phyloP scores from a whole-genome alignment of 2,329 filamentous ascomycete genomes.

The Coniochaeta sp. region DNA sequence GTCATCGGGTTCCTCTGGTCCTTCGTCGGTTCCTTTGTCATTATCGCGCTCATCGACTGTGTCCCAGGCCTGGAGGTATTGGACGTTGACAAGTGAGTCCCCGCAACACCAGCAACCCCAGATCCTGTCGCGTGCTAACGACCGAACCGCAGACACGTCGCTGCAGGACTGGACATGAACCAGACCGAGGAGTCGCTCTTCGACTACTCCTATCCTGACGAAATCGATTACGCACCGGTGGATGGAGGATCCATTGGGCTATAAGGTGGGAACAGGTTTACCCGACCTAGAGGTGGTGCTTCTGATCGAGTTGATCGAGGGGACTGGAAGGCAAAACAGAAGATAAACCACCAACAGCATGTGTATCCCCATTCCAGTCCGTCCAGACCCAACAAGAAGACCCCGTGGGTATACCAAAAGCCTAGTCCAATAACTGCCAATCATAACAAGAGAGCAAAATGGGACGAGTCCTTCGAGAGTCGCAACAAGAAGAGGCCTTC shows the following conservation, averaged over 20 bases:
- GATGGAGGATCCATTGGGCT: slow-evolving; percentile 9
- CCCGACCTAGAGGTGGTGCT: neutral
- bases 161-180: slow-evolving; percentile 38
- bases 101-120: neutral
- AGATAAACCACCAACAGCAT: neutral
- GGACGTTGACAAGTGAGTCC: slow-evolving; percentile 40
- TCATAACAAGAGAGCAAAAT: neutral
- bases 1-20: slow-evolving; percentile 42
- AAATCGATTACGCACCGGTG: slow-evolving; percentile 14
- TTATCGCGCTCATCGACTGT: slow-evolving; percentile 44
- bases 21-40: slow-evolving; percentile 37
- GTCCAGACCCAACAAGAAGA: neutral
- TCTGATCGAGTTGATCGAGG: neutral
- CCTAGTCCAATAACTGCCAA: neutral
- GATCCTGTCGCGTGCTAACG: slow-evolving; percentile 2
- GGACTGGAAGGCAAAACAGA: neutral
- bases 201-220: slow-evolving; percentile 20
- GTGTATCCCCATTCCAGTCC: neutral
- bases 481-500: neutral
- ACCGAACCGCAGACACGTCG: slow-evolving; percentile 29
- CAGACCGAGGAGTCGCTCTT: slow-evolving; percentile 41
- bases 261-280: neutral
- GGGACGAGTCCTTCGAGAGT: neutral
- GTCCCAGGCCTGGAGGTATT: slow-evolving; percentile 44
- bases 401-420: neutral